Base-by-base conservation (phyloP, 2,329 filamentous ascomycete species). In the Talaromyces sp. region DNA sequence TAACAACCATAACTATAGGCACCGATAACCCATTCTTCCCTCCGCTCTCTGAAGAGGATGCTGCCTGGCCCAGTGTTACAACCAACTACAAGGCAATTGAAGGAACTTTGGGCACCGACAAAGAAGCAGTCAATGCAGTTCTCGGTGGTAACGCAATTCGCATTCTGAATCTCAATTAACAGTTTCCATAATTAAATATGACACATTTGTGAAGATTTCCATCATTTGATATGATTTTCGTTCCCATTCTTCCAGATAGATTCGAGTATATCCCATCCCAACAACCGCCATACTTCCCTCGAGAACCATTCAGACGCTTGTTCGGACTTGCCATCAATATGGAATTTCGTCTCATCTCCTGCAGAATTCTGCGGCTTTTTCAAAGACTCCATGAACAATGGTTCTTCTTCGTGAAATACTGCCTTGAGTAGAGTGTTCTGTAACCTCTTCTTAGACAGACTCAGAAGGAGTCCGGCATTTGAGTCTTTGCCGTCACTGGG, bases 251-350 rank as follows among this genome's bases (percentile, higher is more conserved):
- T 66, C 59, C 65, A 67, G 45, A 64, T 34, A 54, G 61, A 64
- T 64, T 67, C 66, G 54, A 79, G 47, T 61, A 77, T 65, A 59
- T 87, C 84, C 85, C 86, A 88, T 0, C 86, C 86, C 6, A 88
- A 70, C 62, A 87, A 70, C 61, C 78, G 74, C 86, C 86, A 88
- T 1, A 88, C 73, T 68, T 87, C 82, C 64, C 80, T 79, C 62
- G 81, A 79, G 69, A 86, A 88, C 83, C 84, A 86, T 17, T 85
- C 81, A 2, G 79, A 70, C 4, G 81, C 77, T 8, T 81, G 73
- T 17, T 75, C 65, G 1, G 51, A 43, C 19, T 45, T 38, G 2
- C 53, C 13, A 17, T 43, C 31, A 19, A 31, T 36, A 2, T 25
- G 25, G 11, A n/a, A 7, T 15, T 36, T 27, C n/a, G 8, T n/a